phyloP scores from a whole-genome alignment of 495 filamentous ascomycete species.

The Cairneyella variabilis region DNA sequence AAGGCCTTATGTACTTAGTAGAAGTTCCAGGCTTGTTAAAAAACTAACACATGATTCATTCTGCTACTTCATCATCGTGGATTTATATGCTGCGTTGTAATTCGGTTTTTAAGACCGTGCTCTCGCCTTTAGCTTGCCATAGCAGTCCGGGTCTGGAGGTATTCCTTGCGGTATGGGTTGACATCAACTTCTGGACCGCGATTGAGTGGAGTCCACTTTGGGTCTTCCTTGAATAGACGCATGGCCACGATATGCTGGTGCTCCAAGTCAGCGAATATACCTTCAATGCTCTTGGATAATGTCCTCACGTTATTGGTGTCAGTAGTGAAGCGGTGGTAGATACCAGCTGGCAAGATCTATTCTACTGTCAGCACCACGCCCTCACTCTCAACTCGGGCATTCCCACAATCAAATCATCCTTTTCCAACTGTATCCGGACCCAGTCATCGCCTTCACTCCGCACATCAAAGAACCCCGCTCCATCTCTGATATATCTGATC shows the following conservation, averaged over 20 bases:
- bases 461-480: conserved; percentile 91
- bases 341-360: conserved; percentile 85
- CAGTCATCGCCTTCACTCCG: conserved; percentile 68
- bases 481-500: conserved; percentile 93
- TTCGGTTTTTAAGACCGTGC: too few relatives aligned
- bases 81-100: too few relatives aligned
- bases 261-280: conserved; percentile 5
- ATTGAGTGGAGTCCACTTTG: conserved; percentile 96
- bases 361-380: conserved; percentile 2
- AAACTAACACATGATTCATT: too few relatives aligned
- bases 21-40: too few relatives aligned
- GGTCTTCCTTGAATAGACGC: conserved; percentile 97
- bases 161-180: conserved; percentile 75
- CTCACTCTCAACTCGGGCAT: background rate
- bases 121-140: background rate
- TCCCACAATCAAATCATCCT: conserved; percentile 42
- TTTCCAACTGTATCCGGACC: conserved; percentile 79
- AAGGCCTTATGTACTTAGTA: too few relatives aligned
- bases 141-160: conserved; percentile 32
- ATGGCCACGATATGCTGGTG: conserved; percentile 96
- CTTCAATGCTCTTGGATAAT: too few relatives aligned
- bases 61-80: too few relatives aligned
- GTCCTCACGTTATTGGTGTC: conserved; percentile 85
- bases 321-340: conserved; percentile 96
- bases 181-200: conserved; percentile 70